phyloP scores from a whole-genome alignment of 352 stramenopile species.

The Phytophthora kernoviae region DNA sequence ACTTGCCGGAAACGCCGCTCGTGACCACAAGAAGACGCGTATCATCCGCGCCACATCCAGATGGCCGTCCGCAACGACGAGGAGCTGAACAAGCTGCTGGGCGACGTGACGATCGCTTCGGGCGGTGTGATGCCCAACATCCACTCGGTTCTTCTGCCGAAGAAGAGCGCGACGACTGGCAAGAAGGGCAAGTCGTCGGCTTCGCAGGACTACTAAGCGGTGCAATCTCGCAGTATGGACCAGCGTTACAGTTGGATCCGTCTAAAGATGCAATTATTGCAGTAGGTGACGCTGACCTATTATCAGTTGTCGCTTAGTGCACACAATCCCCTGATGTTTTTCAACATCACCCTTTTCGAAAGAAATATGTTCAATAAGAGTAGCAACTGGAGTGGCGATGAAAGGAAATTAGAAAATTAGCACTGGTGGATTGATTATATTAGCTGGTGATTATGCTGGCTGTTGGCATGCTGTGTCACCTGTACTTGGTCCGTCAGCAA shows the following conservation, averaged over 20 bases:
- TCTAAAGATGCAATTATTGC: constrained; percentile 25
- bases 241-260: constrained; percentile 16
- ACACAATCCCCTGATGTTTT: constrained; percentile 46
- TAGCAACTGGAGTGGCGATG: neutral
- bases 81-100: constrained; percentile 96
- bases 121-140: constrained; percentile 97
- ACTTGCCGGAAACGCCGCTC: constrained; percentile 93
- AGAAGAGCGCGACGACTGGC: constrained; percentile 69
- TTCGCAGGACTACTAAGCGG: constrained; percentile 63
- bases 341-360: constrained; percentile 50
- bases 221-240: constrained; percentile 11
- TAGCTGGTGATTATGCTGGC: too few relatives aligned
- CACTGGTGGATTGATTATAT: too few relatives aligned
- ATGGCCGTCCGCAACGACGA: constrained; percentile 94
- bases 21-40: constrained; percentile 97
- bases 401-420: too few relatives aligned
- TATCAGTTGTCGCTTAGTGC: constrained; percentile 3
- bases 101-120: constrained; percentile 94
- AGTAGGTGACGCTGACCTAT: constrained; percentile 6
- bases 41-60: constrained; percentile 97
- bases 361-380: constrained; percentile 19
- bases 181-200: constrained; percentile 62
- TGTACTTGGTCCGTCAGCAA: too few relatives aligned
- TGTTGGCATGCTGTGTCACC: too few relatives aligned
- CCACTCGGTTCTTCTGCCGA: constrained; percentile 91